Evolutionary conservation across 768 basidiomycete species (phyloP).

Genomic region (Mycena pura): DNA sequence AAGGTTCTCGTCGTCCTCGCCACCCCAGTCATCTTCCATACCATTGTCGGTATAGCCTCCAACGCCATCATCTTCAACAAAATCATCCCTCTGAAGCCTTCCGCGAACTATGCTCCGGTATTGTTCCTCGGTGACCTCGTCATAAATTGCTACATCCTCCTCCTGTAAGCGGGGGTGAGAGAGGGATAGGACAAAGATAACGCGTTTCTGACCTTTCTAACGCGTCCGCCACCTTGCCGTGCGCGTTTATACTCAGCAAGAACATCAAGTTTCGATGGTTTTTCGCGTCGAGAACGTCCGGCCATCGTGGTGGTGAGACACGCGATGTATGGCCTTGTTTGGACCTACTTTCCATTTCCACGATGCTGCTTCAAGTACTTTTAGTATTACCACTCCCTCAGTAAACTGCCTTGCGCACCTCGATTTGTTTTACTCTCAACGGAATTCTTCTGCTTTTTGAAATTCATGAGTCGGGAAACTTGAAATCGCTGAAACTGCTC

Average conservation of each 20-base stretch:
- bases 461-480: no score
- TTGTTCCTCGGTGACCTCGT: conserved; percentile 89
- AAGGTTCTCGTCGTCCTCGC: conserved; percentile 60
- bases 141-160: conserved; percentile 78
- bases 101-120: conserved; percentile 86
- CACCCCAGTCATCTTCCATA: conserved; percentile 87
- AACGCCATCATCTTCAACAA: conserved; percentile 93
- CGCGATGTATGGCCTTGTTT: conserved; percentile 16
- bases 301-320: conserved; percentile 37
- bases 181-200: conserved; percentile 8
- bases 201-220: conserved; percentile 57
- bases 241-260: conserved; percentile 67
- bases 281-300: conserved; percentile 50
- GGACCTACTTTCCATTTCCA: no score
- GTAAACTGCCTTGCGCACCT: no score
- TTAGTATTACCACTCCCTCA: no score
- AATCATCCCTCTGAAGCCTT: conserved; percentile 87
- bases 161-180: conserved; percentile 39
- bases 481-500: no score
- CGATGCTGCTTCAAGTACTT: no score
- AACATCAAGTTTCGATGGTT: conserved; percentile 49
- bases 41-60: conserved; percentile 95
- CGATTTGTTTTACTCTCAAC: no score
- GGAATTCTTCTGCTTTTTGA: no score
- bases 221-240: conserved; percentile 63